Conservation (phyloP, 2,329 filamentous ascomycete genomes). For the Xylariales sp. region DNA sequence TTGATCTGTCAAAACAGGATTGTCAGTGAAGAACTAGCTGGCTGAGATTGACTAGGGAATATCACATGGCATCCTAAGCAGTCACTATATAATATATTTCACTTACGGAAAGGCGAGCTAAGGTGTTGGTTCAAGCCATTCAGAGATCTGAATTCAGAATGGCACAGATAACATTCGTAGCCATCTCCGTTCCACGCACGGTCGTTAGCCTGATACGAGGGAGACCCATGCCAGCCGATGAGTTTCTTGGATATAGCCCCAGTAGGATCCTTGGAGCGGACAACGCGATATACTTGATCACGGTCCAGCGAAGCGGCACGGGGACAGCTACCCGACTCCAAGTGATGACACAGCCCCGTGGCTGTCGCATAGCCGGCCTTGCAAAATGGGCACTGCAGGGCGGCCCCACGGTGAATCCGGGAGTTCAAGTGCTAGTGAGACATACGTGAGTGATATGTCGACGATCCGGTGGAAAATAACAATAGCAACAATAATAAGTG, state of each 20-base stretch:
- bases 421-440: background rate
- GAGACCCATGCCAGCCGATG: constrained; percentile 4
- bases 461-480: too few relatives aligned
- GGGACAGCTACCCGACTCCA: constrained; percentile 8
- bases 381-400: constrained; percentile 1
- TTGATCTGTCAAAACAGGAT: constrained; percentile 13
- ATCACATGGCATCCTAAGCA: too few relatives aligned
- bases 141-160: background rate
- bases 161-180: constrained; percentile 8
- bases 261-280: constrained; percentile 4
- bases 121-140: constrained; percentile 11
- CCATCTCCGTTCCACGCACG: constrained; percentile 6
- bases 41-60: too few relatives aligned
- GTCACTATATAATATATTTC: too few relatives aligned
- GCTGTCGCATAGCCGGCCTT: constrained; percentile 7
- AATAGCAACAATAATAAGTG: too few relatives aligned
- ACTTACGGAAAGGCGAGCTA: constrained; percentile 12
- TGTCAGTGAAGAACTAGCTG: too few relatives aligned
- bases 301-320: constrained; percentile 9
- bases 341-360: constrained; percentile 10
- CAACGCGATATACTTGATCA: constrained; percentile 8
- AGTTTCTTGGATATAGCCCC: constrained; percentile 6
- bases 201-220: constrained; percentile 2
- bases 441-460: too few relatives aligned
- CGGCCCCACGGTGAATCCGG: background rate